Conservation (phyloP, 1,139 yeast genomes). For the Geotrichum histeridarum region DNA sequence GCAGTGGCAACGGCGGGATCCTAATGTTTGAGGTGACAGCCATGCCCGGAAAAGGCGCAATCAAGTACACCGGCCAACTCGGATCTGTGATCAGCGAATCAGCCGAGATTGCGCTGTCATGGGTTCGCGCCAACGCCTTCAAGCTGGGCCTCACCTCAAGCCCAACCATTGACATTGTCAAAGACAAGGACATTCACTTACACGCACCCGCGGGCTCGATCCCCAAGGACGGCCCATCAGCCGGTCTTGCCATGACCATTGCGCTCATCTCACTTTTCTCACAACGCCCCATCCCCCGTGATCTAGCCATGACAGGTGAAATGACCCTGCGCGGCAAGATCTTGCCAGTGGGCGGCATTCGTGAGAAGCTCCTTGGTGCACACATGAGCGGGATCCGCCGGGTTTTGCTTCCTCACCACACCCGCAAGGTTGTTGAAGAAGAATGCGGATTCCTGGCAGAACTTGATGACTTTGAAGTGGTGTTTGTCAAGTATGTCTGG, state of each 20-base stretch:
- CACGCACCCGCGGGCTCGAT: constrained; percentile 90
- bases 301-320: constrained; percentile 91
- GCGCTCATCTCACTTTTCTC: constrained; percentile 69
- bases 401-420: constrained; percentile 65
- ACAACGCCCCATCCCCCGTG: constrained; percentile 58
- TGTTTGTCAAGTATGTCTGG: constrained; percentile 70
- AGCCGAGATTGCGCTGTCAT: constrained; percentile 71
- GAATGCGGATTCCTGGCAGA: constrained; percentile 43
- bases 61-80: constrained; percentile 72
- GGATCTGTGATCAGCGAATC: constrained; percentile 82
- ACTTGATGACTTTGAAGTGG: constrained; percentile 53
- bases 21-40: constrained; percentile 75
- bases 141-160: constrained; percentile 35
- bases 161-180: constrained; percentile 42
- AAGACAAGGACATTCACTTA: constrained; percentile 61
- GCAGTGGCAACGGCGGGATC: constrained; percentile 86
- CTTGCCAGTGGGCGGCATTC: constrained; percentile 83
- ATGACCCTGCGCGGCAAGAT: constrained; percentile 81
- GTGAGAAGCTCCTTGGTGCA: constrained; percentile 81
- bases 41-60: constrained; percentile 49
- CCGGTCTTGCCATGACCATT: constrained; percentile 85
- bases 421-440: constrained; percentile 66
- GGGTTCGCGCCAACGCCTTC: constrained; percentile 59
- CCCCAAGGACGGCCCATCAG: constrained; percentile 90
- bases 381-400: constrained; percentile 62